Evolutionary conservation across 768 basidiomycete genomes (phyloP).

Genomic region (Dentipellis sp.): DNA sequence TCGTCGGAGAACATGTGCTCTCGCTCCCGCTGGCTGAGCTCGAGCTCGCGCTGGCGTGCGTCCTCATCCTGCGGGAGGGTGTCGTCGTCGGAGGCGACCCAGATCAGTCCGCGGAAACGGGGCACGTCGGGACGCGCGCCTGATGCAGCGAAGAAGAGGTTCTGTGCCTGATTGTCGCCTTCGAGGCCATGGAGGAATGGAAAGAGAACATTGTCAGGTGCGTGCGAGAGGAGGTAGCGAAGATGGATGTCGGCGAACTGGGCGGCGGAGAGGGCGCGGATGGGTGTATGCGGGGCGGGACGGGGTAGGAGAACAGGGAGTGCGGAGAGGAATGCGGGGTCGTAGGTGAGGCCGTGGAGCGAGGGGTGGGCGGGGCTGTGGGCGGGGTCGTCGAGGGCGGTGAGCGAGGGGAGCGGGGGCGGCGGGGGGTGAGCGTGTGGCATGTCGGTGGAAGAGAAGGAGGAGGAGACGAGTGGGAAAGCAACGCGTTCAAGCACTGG

Average conservation of each 20-base stretch:
- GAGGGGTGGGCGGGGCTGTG: not conserved
- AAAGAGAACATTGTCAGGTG: conserved; percentile 76
- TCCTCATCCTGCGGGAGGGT: conserved; percentile 14
- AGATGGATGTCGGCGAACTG: conserved; percentile 57
- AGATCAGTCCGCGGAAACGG: conserved; percentile 57
- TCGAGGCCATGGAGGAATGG: conserved; percentile 87
- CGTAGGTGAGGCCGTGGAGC: conserved; percentile 18
- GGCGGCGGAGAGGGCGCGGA: conserved; percentile 30
- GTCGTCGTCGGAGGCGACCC: conserved; percentile 76
- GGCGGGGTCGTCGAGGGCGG: not conserved
- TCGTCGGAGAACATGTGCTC: conserved; percentile 19
- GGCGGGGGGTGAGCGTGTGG: not conserved
- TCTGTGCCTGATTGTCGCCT: conserved; percentile 70
- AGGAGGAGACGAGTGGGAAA: not conserved
- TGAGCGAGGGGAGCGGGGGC: too few relatives aligned
- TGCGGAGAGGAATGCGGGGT: conserved; percentile 15
- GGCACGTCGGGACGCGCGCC: conserved; percentile 17
- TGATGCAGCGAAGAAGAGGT: conserved; percentile 59
- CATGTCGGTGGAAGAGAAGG: not conserved
- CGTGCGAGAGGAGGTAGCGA: conserved; percentile 55
- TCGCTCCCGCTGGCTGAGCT: conserved; percentile 4
- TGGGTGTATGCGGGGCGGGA: conserved; percentile 28
- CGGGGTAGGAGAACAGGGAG: conserved; percentile 24
- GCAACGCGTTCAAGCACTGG: not conserved
- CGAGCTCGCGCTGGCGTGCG: not conserved